Percentiles rank a stretch among this genome's conserved stretches.
phyloP scores from a whole-genome alignment of 2,329 filamentous ascomycete species.

The Pestalotiopsis sp. region DNA sequence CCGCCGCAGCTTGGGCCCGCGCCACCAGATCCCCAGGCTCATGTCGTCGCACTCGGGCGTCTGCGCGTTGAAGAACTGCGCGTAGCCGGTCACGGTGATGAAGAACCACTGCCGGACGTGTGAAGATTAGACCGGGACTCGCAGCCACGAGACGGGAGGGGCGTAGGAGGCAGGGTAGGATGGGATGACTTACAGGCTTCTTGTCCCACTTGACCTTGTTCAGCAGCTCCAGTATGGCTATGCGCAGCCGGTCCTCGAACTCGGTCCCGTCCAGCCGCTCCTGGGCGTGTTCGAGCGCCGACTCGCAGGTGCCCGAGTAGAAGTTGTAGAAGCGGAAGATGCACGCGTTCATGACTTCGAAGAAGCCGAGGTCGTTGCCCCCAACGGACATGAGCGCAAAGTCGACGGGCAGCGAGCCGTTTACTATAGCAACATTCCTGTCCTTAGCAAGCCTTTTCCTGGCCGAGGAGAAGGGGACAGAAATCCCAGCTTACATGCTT shows the following conservation, averaged over 20 bases:
- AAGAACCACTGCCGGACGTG: conserved; percentile 31
- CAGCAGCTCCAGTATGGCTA: conserved; percentile 46
- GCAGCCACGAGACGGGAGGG: neutral
- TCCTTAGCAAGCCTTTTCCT: neutral
- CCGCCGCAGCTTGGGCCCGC: conserved; percentile 42
- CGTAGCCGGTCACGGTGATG: conserved; percentile 50
- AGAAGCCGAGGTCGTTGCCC: conserved; percentile 53
- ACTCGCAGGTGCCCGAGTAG: conserved; percentile 47
- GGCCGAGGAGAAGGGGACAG: too few relatives aligned
- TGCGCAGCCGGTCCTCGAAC: conserved; percentile 41
- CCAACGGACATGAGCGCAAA: conserved; percentile 51
- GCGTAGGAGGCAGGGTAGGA: neutral
- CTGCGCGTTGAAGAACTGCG: conserved; percentile 48
- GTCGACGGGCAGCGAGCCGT: conserved; percentile 38
- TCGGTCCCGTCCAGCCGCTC: conserved; percentile 34
- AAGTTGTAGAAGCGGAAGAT: conserved; percentile 53
- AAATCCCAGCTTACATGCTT: conserved; percentile 22
- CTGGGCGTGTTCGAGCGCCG: conserved; percentile 38
- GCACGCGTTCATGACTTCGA: conserved; percentile 52
- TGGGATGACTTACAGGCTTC: conserved; percentile 26
- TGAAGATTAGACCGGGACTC: neutral
- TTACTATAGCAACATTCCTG: conserved; percentile 25
- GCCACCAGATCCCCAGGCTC: conserved; percentile 50
- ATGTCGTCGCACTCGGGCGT: conserved; percentile 45
- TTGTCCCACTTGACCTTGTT: conserved; percentile 47